Evolutionary conservation across 164 flowering plant genomes (phyloP), one percentile per base, ranked within the genome.

Genomic region (Umbilicus rupestris): DNA sequence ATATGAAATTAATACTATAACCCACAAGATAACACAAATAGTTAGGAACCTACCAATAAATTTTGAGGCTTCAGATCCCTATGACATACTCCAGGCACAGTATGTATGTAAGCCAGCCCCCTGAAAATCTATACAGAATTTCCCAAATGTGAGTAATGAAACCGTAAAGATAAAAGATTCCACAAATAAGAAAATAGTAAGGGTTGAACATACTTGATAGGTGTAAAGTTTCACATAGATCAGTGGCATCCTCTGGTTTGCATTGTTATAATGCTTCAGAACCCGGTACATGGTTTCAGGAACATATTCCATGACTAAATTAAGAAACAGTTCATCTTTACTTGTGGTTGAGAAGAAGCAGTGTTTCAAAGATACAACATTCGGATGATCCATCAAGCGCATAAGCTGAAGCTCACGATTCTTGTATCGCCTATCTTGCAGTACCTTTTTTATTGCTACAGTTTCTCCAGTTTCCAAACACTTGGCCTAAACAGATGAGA

Each of bases 321-420:
- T 93, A 59, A 93, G 84, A 47, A 87, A 93, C 62, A 90, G 92
- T 73, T 93, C 98, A 73, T 90, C 82, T 76, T 78, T 89, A 70
- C 81, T 81, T 46, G 98, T 90, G 33, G 97, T 93, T 15, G 98
- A 93, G 74, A 82, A 93, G 85, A 90, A 92, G 76, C 97, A 90
- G 60, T 92, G 98, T 74, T 88, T 92, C 77, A 92, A 74, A 37
- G 84, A 83, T 59, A 93, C 71, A 66, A 90, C 96, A 77, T 93
- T 93, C 14, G 98, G 92, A 69, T 93, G 97, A 79, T 90, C 87
- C 96, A 93, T 89, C 17, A 85, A 78, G 42, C 97, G 88, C 97
- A 93, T 89, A 46, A 93, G 60, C 77, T 93, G 96, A 69, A 93
- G 76, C 78, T 93, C 98, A 60, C 97, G 96, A 70, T 89, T 90